Conservation (phyloP, 306 rosid genomes). For the Betula pendula region DNA sequence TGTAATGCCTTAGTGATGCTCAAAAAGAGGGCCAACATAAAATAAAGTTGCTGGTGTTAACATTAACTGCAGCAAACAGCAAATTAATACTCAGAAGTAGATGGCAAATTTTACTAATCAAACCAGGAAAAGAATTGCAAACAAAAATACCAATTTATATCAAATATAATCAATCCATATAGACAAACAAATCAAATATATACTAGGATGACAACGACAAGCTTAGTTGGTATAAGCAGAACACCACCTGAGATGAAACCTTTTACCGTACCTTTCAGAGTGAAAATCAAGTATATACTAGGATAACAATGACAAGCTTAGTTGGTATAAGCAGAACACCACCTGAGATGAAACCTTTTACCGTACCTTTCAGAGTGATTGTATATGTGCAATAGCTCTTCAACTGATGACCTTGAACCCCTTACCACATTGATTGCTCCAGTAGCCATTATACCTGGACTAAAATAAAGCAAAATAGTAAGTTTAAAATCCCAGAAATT, state of each 20-base stretch:
- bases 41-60: background rate
- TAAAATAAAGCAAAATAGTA: constrained; percentile 32
- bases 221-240: constrained; percentile 1
- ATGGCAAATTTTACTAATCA: constrained; percentile 16
- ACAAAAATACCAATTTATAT: constrained; percentile 3
- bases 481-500: constrained; percentile 12
- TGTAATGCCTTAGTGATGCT: background rate
- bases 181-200: constrained; percentile 6
- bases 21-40: background rate
- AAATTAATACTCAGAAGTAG: constrained; percentile 13
- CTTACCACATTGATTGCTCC: constrained; percentile 94
- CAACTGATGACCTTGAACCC: constrained; percentile 89
- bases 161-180: constrained; percentile 7
- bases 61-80: background rate
- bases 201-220: background rate
- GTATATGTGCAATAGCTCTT: constrained; percentile 81
- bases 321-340: constrained; percentile 2
- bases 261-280: constrained; percentile 72
- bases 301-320: background rate
- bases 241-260: background rate
- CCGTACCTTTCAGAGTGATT: constrained; percentile 86
- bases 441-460: constrained; percentile 85
- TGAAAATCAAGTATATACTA: constrained; percentile 43
- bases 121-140: constrained; percentile 11
- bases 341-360: background rate